Evolutionary conservation across 208 protist species (phyloP), one percentile per base, ranked within the genome.

Genomic region (Angomonas ambiguus): DNA sequence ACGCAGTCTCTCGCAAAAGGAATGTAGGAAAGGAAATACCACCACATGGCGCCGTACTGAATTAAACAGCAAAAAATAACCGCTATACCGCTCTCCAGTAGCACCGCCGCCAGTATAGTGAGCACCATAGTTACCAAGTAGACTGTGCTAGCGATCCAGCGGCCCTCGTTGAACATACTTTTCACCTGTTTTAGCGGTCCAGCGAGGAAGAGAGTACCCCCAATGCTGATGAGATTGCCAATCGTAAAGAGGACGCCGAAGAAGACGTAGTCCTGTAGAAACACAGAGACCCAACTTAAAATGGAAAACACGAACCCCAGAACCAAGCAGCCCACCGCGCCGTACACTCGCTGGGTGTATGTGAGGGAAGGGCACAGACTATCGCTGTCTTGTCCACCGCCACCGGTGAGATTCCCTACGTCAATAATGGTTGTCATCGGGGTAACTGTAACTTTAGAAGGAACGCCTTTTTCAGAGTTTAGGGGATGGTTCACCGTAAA

Each of bases 21-120:
- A 18, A 95, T 85, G 74, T 97, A 97, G 2, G 86, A 93, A 16
- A 97, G 55, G 11, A 89, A 72, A 67, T 97, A 97, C 89, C 89
- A 97, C 74, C 65, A 59, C 69, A 94, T 81, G 20, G 92, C 83
- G 2, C 13, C 13, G 20, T 81, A 77, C 71, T 95, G 92, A 4
- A 94, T 51, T 20, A 97, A 13, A 49, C 82, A 87, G 22, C 69
- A 79, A 18, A 92, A 33, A 45, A 93, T 72, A 3, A 82, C 82
- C 30, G 89, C 22, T 2, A 90, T 33, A 1, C 76, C 87, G 48
- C 65, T 93, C 27, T 85, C 48, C 6, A 92, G 41, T 18, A 85
- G 31, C 11, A 94, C 35, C 0, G 83, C 89, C 2, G 62, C 72
- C 10, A 95, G 18, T 51, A 97, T 69, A 18, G 92, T 93, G 13